Percentiles rank a stretch among this genome's conserved stretches.
These are phyloP conservation scores for sweet orange (Citrus sinensis) DNA, from an alignment of 345 rosid species.

Conservation along the genomic window DNA sequence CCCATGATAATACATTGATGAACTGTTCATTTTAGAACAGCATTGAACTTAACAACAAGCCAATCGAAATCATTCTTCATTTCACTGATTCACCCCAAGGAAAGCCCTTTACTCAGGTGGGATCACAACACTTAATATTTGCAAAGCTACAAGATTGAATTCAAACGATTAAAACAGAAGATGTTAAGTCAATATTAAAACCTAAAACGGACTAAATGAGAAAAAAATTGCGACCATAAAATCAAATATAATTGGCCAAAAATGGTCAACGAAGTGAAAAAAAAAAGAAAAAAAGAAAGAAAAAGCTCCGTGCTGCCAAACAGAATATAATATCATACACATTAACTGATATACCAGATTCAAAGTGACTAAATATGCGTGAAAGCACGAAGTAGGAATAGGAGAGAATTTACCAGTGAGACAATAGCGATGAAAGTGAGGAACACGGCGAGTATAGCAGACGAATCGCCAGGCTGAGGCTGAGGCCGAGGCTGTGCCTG, in stretches of 20 bases:
- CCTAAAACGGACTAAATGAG: not conserved
- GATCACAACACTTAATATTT: not conserved
- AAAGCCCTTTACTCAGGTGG: not conserved
- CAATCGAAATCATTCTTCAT: not conserved
- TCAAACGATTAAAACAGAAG: not conserved
- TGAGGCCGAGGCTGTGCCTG: constrained; percentile 24
- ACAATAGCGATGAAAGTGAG: constrained; percentile 36
- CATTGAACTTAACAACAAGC: not conserved
- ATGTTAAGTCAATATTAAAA: not conserved
- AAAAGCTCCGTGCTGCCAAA: not conserved
- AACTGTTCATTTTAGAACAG: not conserved
- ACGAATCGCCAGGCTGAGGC: constrained; percentile 28
- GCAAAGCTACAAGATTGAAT: not conserved
- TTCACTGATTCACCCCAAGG: not conserved
- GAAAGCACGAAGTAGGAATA: not conserved
- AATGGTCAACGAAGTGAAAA: not conserved
- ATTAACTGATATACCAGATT: not conserved
- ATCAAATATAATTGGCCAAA: not conserved
- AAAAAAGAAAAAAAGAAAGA: no score
- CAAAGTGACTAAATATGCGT: not conserved
- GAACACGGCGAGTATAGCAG: constrained; percentile 31
- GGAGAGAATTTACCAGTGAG: constrained; percentile 33
- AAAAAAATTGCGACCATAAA: not conserved
- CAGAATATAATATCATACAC: not conserved
- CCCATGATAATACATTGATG: not conserved